These are phyloP conservation scores for Geotrichum restrictum DNA, from an alignment of 1,139 yeast species.

Conservation along the genomic window DNA sequence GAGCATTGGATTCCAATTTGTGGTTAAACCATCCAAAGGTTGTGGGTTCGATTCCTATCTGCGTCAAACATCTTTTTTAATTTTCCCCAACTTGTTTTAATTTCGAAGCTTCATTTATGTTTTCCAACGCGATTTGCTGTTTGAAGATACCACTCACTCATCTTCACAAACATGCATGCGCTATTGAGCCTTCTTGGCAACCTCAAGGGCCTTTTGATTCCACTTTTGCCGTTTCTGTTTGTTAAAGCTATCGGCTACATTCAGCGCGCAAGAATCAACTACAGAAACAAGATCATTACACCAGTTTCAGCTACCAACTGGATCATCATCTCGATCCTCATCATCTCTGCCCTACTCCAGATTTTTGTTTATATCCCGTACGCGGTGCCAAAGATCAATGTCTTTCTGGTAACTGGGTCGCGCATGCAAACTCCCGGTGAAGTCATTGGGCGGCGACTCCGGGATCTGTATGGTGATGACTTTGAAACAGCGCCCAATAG, in stretches of 20 bases:
- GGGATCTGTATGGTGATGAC: slow-evolving; percentile 18
- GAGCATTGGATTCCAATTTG: slow-evolving; percentile 40
- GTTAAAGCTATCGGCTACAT: not conserved
- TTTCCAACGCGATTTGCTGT: not conserved
- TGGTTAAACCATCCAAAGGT: slow-evolving; percentile 23
- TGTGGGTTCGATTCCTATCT: slow-evolving; percentile 28
- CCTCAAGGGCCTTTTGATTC: not conserved
- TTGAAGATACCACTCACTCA: no score
- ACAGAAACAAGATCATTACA: not conserved
- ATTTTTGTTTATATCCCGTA: not conserved
- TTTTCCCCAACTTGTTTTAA: not conserved
- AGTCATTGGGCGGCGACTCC: slow-evolving; percentile 26
- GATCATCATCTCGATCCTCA: slow-evolving; percentile 3
- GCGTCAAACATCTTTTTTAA: slow-evolving; percentile 19
- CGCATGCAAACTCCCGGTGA: slow-evolving; percentile 28
- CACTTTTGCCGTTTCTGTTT: not conserved
- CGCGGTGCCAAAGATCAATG: slow-evolving; percentile 18
- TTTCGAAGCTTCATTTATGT: not conserved
- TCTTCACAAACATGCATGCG: not conserved
- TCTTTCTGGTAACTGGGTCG: slow-evolving; percentile 24
- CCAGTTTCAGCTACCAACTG: slow-evolving; percentile 8
- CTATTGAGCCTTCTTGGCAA: not conserved
- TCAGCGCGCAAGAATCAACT: not conserved
- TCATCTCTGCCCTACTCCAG: not conserved
- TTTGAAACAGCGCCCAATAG: slow-evolving; percentile 12